Base-by-base conservation (phyloP, 371 early-diverging fungal genomes). In the Mucor saturninus region DNA sequence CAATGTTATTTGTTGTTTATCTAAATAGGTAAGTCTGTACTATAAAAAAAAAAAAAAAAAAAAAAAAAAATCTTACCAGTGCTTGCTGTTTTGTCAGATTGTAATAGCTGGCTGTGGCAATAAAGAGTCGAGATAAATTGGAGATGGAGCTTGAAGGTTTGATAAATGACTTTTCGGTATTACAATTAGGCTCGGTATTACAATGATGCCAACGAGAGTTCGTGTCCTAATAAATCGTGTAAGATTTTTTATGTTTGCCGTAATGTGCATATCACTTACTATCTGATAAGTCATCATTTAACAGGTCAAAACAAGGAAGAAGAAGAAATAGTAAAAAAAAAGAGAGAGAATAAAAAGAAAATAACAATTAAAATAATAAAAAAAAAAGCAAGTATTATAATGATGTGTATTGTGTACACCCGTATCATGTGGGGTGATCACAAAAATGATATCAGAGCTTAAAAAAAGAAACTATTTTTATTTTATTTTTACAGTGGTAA, bases 11-110 rank as follows among this genome's bases (percentile, higher is more conserved):
- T 38, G 10, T 28, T 52, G 30, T 26, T 37, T 51, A 21, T 50
- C 57, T n/a, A 51, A 61, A 61, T 37, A 21, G 21, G 57, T 51
- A 60, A 58, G n/a, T 37, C 42, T 15, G 6, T 37, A 14, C 43
- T 50, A 13, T n/a, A n/a, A n/a, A 7, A 28, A 11, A 10, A 42
- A 42, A 21, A 21, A 21, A 21, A 21, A 21, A 21, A 21, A 21
- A 21, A 21, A 21, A 21, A 21, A 21, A 21, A 21, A 21, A 21
- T 21, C 0, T 51, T 71, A 69, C 74, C 65, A 68, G 9, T 11
- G 67, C 68, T 37, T 76, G 69, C 57, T 76, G 71, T 64, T 66
- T 65, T 61, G 67, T 68, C 46, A 64, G 64, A 60, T 31, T 57
- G 43, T 15, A 64, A 62, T 62, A 74, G 30, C 55, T 68, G 54